Evolutionary conservation across 805 yeast genomes (phyloP).

Genomic region (Starmerella kuoi): DNA sequence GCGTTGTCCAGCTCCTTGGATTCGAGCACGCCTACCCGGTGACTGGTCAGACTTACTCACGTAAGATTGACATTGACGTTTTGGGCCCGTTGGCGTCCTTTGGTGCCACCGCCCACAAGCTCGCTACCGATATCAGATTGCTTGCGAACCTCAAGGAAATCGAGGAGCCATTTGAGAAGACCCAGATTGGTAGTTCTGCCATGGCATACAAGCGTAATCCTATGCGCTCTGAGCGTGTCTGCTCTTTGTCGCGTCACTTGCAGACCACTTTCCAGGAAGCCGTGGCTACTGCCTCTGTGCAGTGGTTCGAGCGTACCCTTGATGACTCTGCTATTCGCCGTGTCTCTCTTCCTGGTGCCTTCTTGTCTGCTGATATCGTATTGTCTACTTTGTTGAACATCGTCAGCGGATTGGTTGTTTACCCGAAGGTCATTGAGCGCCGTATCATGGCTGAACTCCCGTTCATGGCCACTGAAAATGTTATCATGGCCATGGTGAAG

Average conservation of each 20-base stretch:
- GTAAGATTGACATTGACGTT: slow-evolving; percentile 93
- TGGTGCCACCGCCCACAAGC: slow-evolving; percentile 93
- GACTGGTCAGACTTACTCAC: slow-evolving; percentile 97
- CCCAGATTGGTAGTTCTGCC: slow-evolving; percentile 96
- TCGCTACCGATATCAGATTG: slow-evolving; percentile 93
- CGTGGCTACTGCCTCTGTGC: slow-evolving; percentile 92
- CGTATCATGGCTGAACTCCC: slow-evolving; percentile 91
- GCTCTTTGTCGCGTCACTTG: slow-evolving; percentile 93
- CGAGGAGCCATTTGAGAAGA: slow-evolving; percentile 96
- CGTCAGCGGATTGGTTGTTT: slow-evolving; percentile 89
- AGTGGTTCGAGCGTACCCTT: slow-evolving; percentile 98
- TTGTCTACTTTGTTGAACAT: slow-evolving; percentile 82
- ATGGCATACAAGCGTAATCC: slow-evolving; percentile 99
- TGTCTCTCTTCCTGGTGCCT: slow-evolving; percentile 91
- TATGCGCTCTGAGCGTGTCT: slow-evolving; percentile 97
- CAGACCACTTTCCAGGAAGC: slow-evolving; percentile 88
- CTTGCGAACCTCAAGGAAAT: slow-evolving; percentile 93
- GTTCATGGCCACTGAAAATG: slow-evolving; percentile 98
- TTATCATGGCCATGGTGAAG: slow-evolving; percentile 99
- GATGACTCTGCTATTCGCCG: slow-evolving; percentile 98
- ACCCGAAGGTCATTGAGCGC: slow-evolving; percentile 97
- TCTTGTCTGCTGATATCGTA: slow-evolving; percentile 88
- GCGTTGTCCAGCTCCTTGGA: slow-evolving; percentile 85
- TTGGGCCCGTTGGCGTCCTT: slow-evolving; percentile 85
- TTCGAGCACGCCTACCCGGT: slow-evolving; percentile 93